Conservation (phyloP, 768 basidiomycete genomes). For the Holtermannia corniformis region DNA sequence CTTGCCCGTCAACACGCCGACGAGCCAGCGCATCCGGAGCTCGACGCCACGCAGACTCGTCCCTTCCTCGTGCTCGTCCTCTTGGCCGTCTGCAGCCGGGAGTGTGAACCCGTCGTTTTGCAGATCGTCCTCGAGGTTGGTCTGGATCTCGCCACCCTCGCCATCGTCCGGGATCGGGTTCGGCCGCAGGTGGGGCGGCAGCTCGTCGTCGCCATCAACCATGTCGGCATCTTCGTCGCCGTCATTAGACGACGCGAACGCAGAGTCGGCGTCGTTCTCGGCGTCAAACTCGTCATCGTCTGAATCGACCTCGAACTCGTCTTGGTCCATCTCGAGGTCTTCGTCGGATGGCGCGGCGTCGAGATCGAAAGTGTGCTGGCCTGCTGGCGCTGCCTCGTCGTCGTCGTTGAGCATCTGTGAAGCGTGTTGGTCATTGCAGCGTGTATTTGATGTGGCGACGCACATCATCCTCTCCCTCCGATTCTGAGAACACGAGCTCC, state of each 20-base stretch:
- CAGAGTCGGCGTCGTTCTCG: constrained; percentile 26
- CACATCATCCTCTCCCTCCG: constrained; percentile 22
- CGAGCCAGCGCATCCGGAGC: constrained; percentile 41
- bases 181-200: constrained; percentile 27
- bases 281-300: constrained; percentile 19
- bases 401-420: constrained; percentile 14
- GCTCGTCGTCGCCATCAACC: constrained; percentile 19
- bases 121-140: constrained; percentile 38
- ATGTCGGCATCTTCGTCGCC: constrained; percentile 28
- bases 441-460: constrained; percentile 3
- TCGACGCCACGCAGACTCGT: constrained; percentile 39
- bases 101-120: constrained; percentile 35
- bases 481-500: constrained; percentile 33
- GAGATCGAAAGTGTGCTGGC: constrained; percentile 34
- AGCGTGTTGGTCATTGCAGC: not conserved
- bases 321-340: constrained; percentile 17
- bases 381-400: constrained; percentile 20
- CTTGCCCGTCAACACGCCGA: constrained; percentile 35
- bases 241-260: constrained; percentile 31
- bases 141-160: constrained; percentile 29
- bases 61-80: constrained; percentile 38
- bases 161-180: constrained; percentile 28
- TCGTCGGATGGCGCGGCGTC: constrained; percentile 33
- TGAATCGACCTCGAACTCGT: constrained; percentile 21
- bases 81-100: constrained; percentile 36